Percentiles rank a stretch among this genome's conserved stretches.
phyloP scores from a whole-genome alignment of 2,329 filamentous ascomycete genomes.

The Penicillium expansum region DNA sequence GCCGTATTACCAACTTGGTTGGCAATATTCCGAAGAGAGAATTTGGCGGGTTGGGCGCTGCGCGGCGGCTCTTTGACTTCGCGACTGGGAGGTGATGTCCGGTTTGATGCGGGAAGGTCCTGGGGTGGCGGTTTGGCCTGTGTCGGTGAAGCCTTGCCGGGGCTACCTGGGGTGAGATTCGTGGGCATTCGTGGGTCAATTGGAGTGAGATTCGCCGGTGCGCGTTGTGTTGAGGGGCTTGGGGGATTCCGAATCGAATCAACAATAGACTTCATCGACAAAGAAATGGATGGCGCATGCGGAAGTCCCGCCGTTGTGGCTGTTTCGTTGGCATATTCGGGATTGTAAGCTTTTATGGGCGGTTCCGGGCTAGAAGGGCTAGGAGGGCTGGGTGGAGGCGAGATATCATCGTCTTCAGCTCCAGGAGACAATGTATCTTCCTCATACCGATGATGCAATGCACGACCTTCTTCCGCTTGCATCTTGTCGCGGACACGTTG shows the following conservation, averaged over 20 bases:
- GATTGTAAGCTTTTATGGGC: slow-evolving; percentile 11
- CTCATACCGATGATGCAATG: slow-evolving; percentile 46
- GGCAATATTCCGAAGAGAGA: slow-evolving; percentile 37
- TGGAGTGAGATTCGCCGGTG: slow-evolving; percentile 20
- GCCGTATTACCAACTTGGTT: slow-evolving; percentile 61
- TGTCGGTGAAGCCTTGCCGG: slow-evolving; percentile 12
- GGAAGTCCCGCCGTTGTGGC: slow-evolving; percentile 29
- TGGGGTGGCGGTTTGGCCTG: slow-evolving; percentile 9
- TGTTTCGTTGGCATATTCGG: slow-evolving; percentile 25
- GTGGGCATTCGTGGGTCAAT: slow-evolving; percentile 27
- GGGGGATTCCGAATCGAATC: slow-evolving; percentile 29
- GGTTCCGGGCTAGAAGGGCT: slow-evolving; percentile 16
- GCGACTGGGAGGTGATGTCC: slow-evolving; percentile 9
- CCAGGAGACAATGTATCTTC: slow-evolving; percentile 32
- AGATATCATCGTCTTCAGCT: slow-evolving; percentile 18
- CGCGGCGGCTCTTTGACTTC: slow-evolving; percentile 16
- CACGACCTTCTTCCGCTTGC: slow-evolving; percentile 52
- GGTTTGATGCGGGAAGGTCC: slow-evolving; percentile 15
- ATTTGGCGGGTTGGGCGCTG: slow-evolving; percentile 30
- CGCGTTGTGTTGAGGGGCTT: slow-evolving; percentile 21
- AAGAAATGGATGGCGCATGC: slow-evolving; percentile 19
- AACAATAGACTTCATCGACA: slow-evolving; percentile 21
- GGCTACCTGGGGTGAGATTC: slow-evolving; percentile 23
- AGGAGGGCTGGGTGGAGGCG: slow-evolving; percentile 9
- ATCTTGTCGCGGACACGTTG: slow-evolving; percentile 51